Evolutionary conservation across 2,329 filamentous ascomycete genomes (phyloP).

Genomic region (Colletotrichum sidae): DNA sequence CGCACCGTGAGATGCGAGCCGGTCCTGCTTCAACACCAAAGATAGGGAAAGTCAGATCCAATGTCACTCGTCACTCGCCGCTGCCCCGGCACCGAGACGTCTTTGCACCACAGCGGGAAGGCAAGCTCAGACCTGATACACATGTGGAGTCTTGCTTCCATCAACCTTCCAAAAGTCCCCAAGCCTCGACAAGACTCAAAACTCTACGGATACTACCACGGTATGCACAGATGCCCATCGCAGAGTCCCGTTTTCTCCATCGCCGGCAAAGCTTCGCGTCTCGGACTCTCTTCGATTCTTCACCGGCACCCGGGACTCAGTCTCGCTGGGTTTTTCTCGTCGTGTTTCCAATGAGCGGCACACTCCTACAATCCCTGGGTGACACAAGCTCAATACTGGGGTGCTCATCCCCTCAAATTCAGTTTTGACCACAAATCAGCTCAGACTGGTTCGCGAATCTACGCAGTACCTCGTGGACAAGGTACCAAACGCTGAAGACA

Average conservation of each 20-base stretch:
- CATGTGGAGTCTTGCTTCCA: no score
- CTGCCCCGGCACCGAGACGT: neutral
- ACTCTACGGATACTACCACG: no score
- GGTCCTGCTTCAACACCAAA: no score
- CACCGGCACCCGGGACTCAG: slow-evolving; percentile 1
- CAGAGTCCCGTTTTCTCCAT: no score
- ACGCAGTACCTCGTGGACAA: slow-evolving; percentile 4
- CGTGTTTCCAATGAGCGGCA: slow-evolving; percentile 22
- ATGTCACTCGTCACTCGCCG: no score
- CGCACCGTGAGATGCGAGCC: no score
- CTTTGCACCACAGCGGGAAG: neutral
- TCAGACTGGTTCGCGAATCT: slow-evolving; percentile 23
- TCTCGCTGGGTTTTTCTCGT: slow-evolving; percentile 1
- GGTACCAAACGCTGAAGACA: neutral
- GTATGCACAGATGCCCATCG: no score
- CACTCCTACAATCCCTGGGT: neutral
- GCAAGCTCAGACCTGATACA: no score
- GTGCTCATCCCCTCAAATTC: slow-evolving; percentile 13
- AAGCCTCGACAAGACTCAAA: no score
- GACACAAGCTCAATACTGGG: slow-evolving; percentile 3
- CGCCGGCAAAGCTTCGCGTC: neutral
- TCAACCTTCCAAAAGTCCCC: no score
- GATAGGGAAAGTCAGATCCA: no score
- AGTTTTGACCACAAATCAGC: neutral
- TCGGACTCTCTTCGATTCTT: neutral